Evolutionary conservation across 805 yeast species (phyloP), one percentile per base, ranked within the genome.

Genomic region (Metschnikowia gelsemii): DNA sequence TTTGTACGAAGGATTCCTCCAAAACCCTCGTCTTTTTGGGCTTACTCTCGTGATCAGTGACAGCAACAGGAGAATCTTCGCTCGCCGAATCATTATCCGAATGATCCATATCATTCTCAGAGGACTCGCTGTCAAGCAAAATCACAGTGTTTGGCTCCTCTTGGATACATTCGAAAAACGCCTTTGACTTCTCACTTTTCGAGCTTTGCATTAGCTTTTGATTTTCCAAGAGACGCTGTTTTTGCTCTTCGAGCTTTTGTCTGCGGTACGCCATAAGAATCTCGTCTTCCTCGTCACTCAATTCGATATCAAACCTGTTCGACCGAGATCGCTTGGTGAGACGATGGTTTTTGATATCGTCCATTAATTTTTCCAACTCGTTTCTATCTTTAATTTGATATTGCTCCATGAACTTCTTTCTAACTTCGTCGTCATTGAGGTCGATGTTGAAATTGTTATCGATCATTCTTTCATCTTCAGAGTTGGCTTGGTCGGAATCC

Each of bases 201-300:
- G 78, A 64, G 38, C 78, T 51, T 26, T 61, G 64, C 38, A 64
- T 65, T 25, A 68, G 56, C 39, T 72, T 68, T 42, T 69, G 72
- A 57, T 70, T 68, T 46, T 73, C 73, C 52, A 73, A 48, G 47
- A 79, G 58, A 52, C 77, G 65, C 53, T 71, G 65, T 51, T 72
- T 69, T 59, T 81, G 80, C 41, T 70, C 74, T 31, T 62, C 58
- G 32, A 72, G 46, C 43, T 66, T 64, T 45, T 72, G 74, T 24
- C 58, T 57, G 50, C 74, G 61, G 51, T 73, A 73, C 7, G 74
- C 78, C 41, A 70, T 59, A 45, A 75, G 63, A 31, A 75, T 68
- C 38, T 77, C 84, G 54, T 84, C 89, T 45, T 84, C 93, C 49
- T 82, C 91, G 47, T 82, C 89, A 57, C 87, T 82, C 32, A 84